Conservation (phyloP, 2,329 filamentous ascomycete species). For the Clarireedia hainanense region DNA sequence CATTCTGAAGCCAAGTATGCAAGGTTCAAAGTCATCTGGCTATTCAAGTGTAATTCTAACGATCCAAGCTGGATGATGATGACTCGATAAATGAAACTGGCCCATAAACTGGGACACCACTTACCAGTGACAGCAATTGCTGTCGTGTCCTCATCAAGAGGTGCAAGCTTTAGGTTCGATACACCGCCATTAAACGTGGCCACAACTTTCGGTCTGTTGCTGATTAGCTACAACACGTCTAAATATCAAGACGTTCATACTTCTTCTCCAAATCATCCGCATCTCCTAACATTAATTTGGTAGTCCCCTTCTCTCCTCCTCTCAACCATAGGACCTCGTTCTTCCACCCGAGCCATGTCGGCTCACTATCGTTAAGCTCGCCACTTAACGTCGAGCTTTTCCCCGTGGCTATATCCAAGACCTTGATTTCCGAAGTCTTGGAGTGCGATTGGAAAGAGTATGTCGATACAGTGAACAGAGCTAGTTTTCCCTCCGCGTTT, state of each 20-base stretch:
- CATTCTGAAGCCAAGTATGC: too few relatives aligned
- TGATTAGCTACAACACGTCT: constrained; percentile 4
- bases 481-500: constrained; percentile 56
- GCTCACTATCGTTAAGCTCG: constrained; percentile 57
- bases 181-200: constrained; percentile 43
- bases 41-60: neutral
- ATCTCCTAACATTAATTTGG: constrained; percentile 24
- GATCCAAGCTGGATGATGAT: neutral
- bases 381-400: constrained; percentile 59
- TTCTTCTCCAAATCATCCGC: constrained; percentile 19
- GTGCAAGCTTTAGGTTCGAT: constrained; percentile 51
- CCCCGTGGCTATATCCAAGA: constrained; percentile 62
- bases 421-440: constrained; percentile 58
- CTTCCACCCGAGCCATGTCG: constrained; percentile 56
- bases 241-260: constrained; percentile 14
- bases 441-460: constrained; percentile 75
- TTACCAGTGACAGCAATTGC: constrained; percentile 45
- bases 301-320: constrained; percentile 47
- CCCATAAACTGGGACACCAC: neutral
- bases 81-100: neutral
- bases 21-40: too few relatives aligned
- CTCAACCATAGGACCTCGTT: constrained; percentile 27
- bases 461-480: constrained; percentile 62
- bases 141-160: constrained; percentile 41
- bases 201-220: constrained; percentile 37